phyloP scores from a whole-genome alignment of 495 filamentous ascomycete species.

The Chaetomium fimeti region DNA sequence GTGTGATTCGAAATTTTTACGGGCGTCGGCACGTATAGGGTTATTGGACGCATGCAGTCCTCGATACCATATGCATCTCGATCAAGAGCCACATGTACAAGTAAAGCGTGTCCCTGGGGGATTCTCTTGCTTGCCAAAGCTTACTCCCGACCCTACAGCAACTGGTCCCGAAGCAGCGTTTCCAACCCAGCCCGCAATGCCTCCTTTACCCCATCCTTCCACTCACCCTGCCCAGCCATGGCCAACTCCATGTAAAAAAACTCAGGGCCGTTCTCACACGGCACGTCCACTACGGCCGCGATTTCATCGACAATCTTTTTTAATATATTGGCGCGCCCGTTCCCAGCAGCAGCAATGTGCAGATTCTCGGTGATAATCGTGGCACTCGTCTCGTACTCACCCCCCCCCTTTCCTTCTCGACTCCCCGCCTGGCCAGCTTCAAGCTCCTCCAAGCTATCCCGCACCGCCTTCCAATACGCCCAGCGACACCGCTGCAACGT shows the following conservation, averaged over 20 bases:
- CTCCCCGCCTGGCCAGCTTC: too few relatives aligned
- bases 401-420: neutral
- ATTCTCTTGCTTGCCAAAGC: too few relatives aligned
- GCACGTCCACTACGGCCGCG: conserved; percentile 2
- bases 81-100: too few relatives aligned
- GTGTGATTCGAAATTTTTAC: too few relatives aligned
- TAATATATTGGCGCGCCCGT: conserved; percentile 6
- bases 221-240: neutral
- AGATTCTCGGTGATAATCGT: conserved; percentile 13
- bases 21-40: too few relatives aligned
- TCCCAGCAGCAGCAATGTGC: conserved; percentile 1
- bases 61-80: too few relatives aligned
- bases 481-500: conserved; percentile 1
- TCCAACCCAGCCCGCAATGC: neutral
- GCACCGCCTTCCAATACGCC: conserved; percentile 6
- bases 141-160: neutral
- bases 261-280: neutral
- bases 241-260: conserved; percentile 8
- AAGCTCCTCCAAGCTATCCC: conserved; percentile 6
- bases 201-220: too few relatives aligned
- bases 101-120: too few relatives aligned
- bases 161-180: neutral
- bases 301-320: conserved; percentile 16
- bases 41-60: too few relatives aligned
- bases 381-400: conserved; percentile 7